Base-by-base conservation (phyloP, 306 rosid species). In the Inga oerstediana region DNA sequence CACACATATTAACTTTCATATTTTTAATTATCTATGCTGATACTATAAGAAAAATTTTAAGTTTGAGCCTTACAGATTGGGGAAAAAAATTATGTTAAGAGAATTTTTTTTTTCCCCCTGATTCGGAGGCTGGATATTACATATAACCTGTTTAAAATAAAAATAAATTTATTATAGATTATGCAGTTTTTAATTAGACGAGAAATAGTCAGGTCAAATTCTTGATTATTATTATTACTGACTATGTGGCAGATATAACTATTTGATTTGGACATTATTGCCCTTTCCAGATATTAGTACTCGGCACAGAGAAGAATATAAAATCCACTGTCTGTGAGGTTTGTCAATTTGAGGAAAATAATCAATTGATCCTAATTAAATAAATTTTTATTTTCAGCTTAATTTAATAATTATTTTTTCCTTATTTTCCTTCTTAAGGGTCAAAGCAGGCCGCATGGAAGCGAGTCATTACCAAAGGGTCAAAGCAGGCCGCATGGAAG, bases 311-410 rank as follows among this genome's bases (percentile, higher is more conserved):
- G 2, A 79, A 80, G 1, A 79, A 79, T 72, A 69, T 78, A 49
- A 85, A 79, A 45, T 56, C 89, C 16, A 83, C 58, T 77, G 41
- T 75, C 2, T 95, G 98, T 92, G 67, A 88, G 98, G 98, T 95
- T 83, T 83, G 89, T 82, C 24, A 64, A 71, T 8, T 10, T 58
- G 24, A 13, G 56, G 52, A 19, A 22, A 48, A 56, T 9, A 58
- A 58, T 58, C 6, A 54, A 11, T 64, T 46, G n/a, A 72, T 76
- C 43, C 30, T n/a, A 8, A 56, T 20, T 56, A 69, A 67, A 44
- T 37, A 46, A 44, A 80, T 67, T 59, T 59, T 10, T 58, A n/a
- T 19, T 20, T 56, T 56, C 51, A 30, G 32, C 24, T 8, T 61
- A 41, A 11, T 34, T 48, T 48, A 61, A 20, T 14, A 35, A 13